Evolutionary conservation across 345 rosid genomes (phyloP), one percentile per base, ranked within the genome.

Genomic region (Lepidium didymum): DNA sequence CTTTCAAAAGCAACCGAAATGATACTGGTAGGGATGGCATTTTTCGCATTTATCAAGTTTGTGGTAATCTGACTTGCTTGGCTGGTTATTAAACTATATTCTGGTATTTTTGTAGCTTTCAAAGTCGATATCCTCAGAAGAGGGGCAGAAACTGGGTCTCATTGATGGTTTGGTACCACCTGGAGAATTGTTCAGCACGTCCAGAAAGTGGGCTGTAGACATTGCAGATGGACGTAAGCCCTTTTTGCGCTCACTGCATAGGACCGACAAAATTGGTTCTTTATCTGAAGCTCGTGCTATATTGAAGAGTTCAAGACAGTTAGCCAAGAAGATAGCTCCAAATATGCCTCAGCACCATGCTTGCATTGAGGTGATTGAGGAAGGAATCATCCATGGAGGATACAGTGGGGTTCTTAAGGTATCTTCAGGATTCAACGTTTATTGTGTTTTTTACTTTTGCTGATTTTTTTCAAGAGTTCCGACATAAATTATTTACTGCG

Each of bases 281-380:
- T 79, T 93, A 58, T 76, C 96, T 69, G 96, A 93, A 82, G 92
- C 92, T 25, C 90, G 85, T 66, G 74, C 79, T 51, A 36, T 87
- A 50, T 61, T 93, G 76, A 81, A 68, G 75, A 51, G 61, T 70
- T 82, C 96, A 56, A 84, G 86, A 62, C 83, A 72, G 72, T 82
- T 85, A 71, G 92, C 91, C 59, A 90, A 78, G 84, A 87, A 81
- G 81, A 76, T 79, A 73, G 92, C 98, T 36, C 85, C 83, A 64
- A 86, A 93, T 83, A 75, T 88, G 87, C 97, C 96, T 59, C 98
- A 93, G 81, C 96, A 88, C 77, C 89, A 67, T 56, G 97, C 77
- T 65, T 83, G 87, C 76, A 85, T 93, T 79, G 92, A 90, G 76
- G 92, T 88, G 58, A 90, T 93, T 35, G 98, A 93, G 82, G 96